Percentiles rank a stretch among this genome's conserved stretches.
Evolutionary conservation across 2,329 filamentous ascomycete genomes (phyloP).

Genomic region (Epichloe hybrida): DNA sequence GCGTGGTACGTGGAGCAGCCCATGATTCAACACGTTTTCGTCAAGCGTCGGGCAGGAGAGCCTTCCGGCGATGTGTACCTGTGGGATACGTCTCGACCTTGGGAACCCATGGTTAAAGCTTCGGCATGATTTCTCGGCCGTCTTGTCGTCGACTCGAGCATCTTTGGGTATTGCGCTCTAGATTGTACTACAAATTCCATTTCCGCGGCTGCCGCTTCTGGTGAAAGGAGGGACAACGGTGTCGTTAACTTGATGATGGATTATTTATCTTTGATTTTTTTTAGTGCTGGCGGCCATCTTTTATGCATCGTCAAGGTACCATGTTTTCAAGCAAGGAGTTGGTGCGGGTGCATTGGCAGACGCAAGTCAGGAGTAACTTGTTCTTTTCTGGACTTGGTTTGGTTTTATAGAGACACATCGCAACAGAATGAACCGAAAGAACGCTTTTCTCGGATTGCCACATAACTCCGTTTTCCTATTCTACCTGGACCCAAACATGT

Average conservation of each 20-base stretch:
- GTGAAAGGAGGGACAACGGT: not conserved
- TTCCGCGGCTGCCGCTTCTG: not conserved
- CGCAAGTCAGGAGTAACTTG: not conserved
- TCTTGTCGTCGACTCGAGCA: not conserved
- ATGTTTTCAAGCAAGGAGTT: conserved; percentile 1
- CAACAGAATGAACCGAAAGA: not conserved
- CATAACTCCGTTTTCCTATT: not conserved
- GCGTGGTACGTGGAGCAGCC: not conserved
- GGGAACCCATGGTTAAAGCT: conserved; percentile 30
- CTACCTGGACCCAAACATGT: not conserved
- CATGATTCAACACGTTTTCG: conserved; percentile 22
- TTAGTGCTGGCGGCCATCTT: not conserved
- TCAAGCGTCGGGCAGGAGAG: conserved; percentile 21
- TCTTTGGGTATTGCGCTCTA: not conserved
- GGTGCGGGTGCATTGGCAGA: not conserved
- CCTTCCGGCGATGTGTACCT: conserved; percentile 24
- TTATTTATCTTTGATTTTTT: no score
- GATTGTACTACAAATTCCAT: not conserved
- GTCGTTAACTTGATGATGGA: not conserved
- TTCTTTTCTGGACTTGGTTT: not conserved
- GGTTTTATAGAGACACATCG: not conserved
- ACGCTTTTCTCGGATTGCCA: conserved; percentile 1
- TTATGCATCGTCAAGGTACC: not conserved
- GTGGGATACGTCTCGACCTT: conserved; percentile 27
- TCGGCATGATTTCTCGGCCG: conserved; percentile 13